phyloP scores from a whole-genome alignment of 805 yeast genomes.

The Cyberlindnera maritima region DNA sequence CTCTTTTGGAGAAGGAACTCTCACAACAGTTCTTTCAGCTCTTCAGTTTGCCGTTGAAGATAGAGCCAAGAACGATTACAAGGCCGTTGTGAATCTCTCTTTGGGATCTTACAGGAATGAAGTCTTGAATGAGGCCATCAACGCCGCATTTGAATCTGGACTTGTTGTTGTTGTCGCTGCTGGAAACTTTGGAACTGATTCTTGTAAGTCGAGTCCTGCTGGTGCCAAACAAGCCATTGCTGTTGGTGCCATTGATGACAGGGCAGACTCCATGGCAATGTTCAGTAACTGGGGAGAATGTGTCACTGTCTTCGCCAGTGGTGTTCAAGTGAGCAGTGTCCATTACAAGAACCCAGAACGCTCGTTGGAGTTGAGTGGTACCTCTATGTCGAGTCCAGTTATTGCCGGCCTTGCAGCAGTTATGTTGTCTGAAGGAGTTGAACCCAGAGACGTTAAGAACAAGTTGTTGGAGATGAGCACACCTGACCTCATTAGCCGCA shows the following conservation, averaged over 20 bases:
- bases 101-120: constrained; percentile 71
- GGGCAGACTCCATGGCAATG: constrained; percentile 62
- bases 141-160: constrained; percentile 73
- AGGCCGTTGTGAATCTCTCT: constrained; percentile 76
- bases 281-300: constrained; percentile 96
- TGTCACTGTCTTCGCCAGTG: constrained; percentile 83
- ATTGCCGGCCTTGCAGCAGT: constrained; percentile 66
- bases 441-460: constrained; percentile 38
- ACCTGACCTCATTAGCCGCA: constrained; percentile 41
- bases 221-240: constrained; percentile 69
- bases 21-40: constrained; percentile 63
- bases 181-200: constrained; percentile 76
- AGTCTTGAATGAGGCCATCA: constrained; percentile 70
- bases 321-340: constrained; percentile 63
- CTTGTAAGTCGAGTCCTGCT: constrained; percentile 86
- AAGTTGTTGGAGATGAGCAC: constrained; percentile 46
- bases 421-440: constrained; percentile 50
- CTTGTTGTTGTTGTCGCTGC: constrained; percentile 78
- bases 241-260: constrained; percentile 87
- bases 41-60: constrained; percentile 68
- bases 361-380: constrained; percentile 53
- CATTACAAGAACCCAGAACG: constrained; percentile 29
- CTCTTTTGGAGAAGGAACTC: constrained; percentile 63
- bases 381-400: constrained; percentile 79
- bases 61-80: constrained; percentile 32